phyloP scores from a whole-genome alignment of 495 filamentous ascomycete species.

The Aspergillus hancockii region DNA sequence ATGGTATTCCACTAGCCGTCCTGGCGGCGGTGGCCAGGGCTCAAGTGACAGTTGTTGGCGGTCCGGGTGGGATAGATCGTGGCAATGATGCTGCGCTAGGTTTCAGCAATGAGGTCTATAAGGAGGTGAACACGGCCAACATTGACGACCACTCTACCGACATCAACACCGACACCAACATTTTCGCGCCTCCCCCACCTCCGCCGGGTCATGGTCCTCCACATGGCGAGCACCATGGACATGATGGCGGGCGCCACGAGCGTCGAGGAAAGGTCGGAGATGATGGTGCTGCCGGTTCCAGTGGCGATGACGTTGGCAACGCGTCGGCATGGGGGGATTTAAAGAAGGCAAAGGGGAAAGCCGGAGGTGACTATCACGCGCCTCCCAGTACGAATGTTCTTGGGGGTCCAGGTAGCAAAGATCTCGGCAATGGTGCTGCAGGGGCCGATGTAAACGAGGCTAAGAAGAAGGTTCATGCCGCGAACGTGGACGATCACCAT shows the following conservation, averaged over 20 bases:
- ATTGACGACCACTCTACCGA: slow-evolving; percentile 31
- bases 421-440: no score
- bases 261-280: not conserved
- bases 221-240: not conserved
- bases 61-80: not conserved
- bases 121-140: slow-evolving; percentile 27
- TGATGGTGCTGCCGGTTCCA: not conserved
- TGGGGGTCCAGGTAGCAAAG: no score
- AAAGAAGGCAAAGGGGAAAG: no score
- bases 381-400: no score
- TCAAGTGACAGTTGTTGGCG: slow-evolving; percentile 27
- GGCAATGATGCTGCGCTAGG: slow-evolving; percentile 21
- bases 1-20: slow-evolving; percentile 41
- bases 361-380: no score
- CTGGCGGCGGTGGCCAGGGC: slow-evolving; percentile 40
- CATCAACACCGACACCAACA: not conserved
- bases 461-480: not conserved
- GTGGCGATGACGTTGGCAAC: not conserved
- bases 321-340: not conserved
- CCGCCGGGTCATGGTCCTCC: slow-evolving; percentile 7
- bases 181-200: not conserved
- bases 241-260: not conserved
- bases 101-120: slow-evolving; percentile 17
- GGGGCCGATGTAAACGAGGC: no score
- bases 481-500: slow-evolving; percentile 6